Evolutionary conservation across 441 rosid genomes (phyloP).

Genomic region (Aleurites moluccanus): DNA sequence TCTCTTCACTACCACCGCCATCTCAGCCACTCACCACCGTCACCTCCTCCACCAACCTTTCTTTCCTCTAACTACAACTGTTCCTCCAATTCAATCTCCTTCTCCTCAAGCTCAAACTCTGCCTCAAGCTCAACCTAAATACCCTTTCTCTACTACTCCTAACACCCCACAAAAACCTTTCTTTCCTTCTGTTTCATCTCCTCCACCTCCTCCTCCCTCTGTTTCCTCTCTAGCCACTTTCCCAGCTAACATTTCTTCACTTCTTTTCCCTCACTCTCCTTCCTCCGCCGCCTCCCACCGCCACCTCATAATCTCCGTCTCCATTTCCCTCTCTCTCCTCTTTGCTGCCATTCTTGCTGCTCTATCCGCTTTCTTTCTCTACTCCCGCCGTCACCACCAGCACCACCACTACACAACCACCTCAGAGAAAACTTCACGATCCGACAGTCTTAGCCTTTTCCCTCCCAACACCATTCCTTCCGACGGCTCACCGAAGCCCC

Average conservation of each 20-base stretch:
- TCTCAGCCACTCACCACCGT: conserved; percentile 37
- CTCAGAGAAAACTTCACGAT: conserved; percentile 39
- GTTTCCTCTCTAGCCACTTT: conserved; percentile 53
- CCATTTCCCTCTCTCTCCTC: conserved; percentile 45
- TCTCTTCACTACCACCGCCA: conserved; percentile 25
- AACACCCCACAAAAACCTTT: conserved; percentile 38
- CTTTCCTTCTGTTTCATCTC: conserved; percentile 50
- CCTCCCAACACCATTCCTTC: conserved; percentile 57
- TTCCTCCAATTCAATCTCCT: conserved; percentile 40
- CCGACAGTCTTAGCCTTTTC: conserved; percentile 68
- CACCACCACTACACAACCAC: conserved; percentile 28
- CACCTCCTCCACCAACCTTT: conserved; percentile 46
- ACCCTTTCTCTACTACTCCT: conserved; percentile 49
- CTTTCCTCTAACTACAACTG: conserved; percentile 35
- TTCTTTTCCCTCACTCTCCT: conserved; percentile 43
- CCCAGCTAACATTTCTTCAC: conserved; percentile 79
- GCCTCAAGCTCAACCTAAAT: conserved; percentile 43
- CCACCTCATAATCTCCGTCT: conserved; percentile 38
- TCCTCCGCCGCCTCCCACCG: conserved; percentile 39
- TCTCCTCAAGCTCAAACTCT: conserved; percentile 33
- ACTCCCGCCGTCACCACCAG: conserved; percentile 34
- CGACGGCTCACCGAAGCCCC: conserved; percentile 38
- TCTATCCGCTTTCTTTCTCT: conserved; percentile 39
- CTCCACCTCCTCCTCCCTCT: conserved; percentile 50
- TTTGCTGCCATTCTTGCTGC: conserved; percentile 46